Evolutionary conservation across 2,329 filamentous ascomycete genomes (phyloP).

Genomic region (Xylaria sp.): DNA sequence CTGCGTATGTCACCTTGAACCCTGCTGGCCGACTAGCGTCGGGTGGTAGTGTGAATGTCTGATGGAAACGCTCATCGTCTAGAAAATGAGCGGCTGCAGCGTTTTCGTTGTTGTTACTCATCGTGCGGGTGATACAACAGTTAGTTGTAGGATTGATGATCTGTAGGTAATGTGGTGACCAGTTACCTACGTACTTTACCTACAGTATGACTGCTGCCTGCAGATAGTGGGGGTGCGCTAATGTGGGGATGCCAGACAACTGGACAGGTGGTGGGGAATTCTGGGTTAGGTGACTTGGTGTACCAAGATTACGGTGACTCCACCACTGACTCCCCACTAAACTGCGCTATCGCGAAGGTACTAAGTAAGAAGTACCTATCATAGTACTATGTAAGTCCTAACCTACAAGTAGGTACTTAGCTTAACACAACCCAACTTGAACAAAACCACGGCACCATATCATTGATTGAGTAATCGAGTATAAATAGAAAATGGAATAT

Average conservation of each 20-base stretch:
- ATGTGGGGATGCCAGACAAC: not conserved
- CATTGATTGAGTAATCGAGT: too few species aligned
- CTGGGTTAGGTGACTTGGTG: not conserved
- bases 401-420: too few species aligned
- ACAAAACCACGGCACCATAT: too few species aligned
- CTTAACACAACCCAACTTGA: too few species aligned
- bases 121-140: not conserved
- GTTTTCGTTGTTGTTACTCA: not conserved
- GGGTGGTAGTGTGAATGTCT: conserved; percentile 34
- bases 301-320: not conserved
- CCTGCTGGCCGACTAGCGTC: conserved; percentile 20
- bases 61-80: conserved; percentile 40
- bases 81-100: conserved; percentile 22
- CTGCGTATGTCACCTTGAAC: conserved; percentile 40
- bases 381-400: too few species aligned
- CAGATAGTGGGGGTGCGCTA: not conserved
- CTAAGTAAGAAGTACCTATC: too few species aligned
- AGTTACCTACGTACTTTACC: not conserved
- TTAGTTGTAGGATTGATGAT: not conserved
- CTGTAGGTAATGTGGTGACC: not conserved
- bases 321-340: too few species aligned
- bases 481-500: too few species aligned
- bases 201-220: not conserved
- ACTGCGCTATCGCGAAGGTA: too few species aligned
- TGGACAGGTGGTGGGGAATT: not conserved